Conservation (phyloP, 495 filamentous ascomycete species). For the Aspergillus kassunensis region DNA sequence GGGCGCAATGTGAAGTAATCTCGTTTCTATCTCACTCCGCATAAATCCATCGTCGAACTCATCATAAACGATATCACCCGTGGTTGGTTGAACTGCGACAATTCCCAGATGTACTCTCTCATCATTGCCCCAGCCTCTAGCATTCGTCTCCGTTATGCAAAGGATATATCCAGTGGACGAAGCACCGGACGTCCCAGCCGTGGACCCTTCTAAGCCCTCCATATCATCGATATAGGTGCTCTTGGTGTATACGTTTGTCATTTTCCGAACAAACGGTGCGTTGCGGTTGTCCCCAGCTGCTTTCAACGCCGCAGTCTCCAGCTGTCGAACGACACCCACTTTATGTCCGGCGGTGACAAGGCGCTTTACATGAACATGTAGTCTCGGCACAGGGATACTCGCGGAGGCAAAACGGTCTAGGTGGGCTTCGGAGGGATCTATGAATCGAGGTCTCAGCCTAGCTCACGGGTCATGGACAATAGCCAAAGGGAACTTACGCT, state of each 20-base stretch:
- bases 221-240: constrained; percentile 96
- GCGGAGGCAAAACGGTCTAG: constrained; percentile 91
- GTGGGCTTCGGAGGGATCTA: constrained; percentile 86
- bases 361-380: constrained; percentile 93
- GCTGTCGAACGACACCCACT: constrained; percentile 89
- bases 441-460: not conserved
- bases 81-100: constrained; percentile 91
- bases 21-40: constrained; percentile 92
- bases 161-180: constrained; percentile 84
- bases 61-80: constrained; percentile 94
- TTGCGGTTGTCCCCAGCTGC: constrained; percentile 95
- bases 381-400: constrained; percentile 86
- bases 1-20: constrained; percentile 89
- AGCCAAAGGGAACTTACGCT: constrained; percentile 55
- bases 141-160: constrained; percentile 84
- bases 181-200: constrained; percentile 45
- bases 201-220: constrained; percentile 65
- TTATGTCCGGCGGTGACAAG: constrained; percentile 91
- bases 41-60: constrained; percentile 98
- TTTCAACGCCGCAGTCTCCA: constrained; percentile 98
- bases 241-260: constrained; percentile 97
- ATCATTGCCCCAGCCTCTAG: constrained; percentile 83
- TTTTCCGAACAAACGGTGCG: constrained; percentile 83
- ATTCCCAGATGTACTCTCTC: constrained; percentile 93
- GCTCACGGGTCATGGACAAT: not conserved